Evolutionary conservation across 495 filamentous ascomycete species (phyloP), one percentile per base, ranked within the genome.

Genomic region (Talaromyces trachyspermus): DNA sequence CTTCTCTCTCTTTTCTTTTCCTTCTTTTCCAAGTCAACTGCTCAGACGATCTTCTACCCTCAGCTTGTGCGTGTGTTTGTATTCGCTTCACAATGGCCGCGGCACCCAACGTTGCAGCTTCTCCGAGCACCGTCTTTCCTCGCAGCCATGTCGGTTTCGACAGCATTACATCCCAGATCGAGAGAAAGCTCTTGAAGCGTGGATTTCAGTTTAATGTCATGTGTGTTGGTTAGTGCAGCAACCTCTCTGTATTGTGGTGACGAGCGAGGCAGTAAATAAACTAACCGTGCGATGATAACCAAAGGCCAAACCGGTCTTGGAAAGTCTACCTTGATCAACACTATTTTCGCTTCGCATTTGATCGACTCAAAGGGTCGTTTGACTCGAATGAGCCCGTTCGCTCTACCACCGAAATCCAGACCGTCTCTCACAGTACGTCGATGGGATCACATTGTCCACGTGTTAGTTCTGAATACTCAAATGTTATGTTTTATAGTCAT

Each of bases 161-260:
- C 75, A 96, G 92, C 72, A 96, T 97, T 71, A 95, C 90, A 49
- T 86, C 83, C 27, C 90, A 97, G 74, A 96, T 97, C 58, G 91
- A 98, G 79, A 84, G 86, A 71, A 99, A 99, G 83, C 86, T 99
- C 56, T 72, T 99, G 68, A 99, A 99, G 80, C 89, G 92, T 65
- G 92, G 92, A 56, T 99, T 99, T 69, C 92, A 99, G 70, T 99
- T 99, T 80, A 99, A 99, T 68, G 84, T 99, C 57, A 99, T 99
- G 71, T 97, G 94, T 69, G 92, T 99, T 70, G 92, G 92, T 98
- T 75, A 63, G 91, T 83, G 30, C 44, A 46, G 19, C 22, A 10
- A 27, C 23, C 27, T 0, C 26, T 24, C 45, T 12, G 7, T 1
- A 14, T 35, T 41, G 8, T 33, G 17, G 35, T 14, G 2, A 7